Evolutionary conservation across 1,139 yeast genomes (phyloP), one percentile per base, ranked within the genome.

Genomic region (Geotrichum restrictum): DNA sequence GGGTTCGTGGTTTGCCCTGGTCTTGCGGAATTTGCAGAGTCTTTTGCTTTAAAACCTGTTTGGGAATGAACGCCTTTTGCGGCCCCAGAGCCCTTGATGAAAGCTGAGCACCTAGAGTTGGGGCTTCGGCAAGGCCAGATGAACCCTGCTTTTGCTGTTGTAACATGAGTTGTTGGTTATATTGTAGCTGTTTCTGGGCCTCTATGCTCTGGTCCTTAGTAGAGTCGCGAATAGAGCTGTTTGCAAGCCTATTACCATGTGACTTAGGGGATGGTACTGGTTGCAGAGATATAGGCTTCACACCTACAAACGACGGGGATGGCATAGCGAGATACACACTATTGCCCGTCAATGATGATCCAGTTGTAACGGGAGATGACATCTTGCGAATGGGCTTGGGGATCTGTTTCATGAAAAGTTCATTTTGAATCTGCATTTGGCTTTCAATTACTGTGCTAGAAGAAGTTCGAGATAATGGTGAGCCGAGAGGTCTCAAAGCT

Each of bases 61-160:
- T 31, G 13, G 32, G 45, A 13, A 24, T 22, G n/a, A 43, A 36
- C 19, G 38, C 31, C 13, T 33, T 42, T 24, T 37, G 45, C 3
- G 47, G 7, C 2, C 38, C 32, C 24, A 42, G 16, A 19, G 16
- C n/a, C 10, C 47, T 14, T 4, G 45, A n/a, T n/a, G 45, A 6
- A 13, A 36, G 11, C 45, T 29, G 7, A 18, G 45, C 36, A 19
- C 36, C 2, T 14, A 34, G 21, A 8, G 52, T 19, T 14, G 39
- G 37, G 24, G 14, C 37, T 42, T 13, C 21, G 31, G 46, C 18
- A 7, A 32, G 38, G 1, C 29, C 29, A 3, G 19, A 13, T 37
- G 41, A 45, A 6, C 47, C 45, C 27, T 34, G 56, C 16, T 33
- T 49, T 32, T 38, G 54, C 42, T 47, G 60, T 32, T 42, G 55